phyloP scores from a whole-genome alignment of 257 asterid genomes.

The Nicotiana noctiflora region DNA sequence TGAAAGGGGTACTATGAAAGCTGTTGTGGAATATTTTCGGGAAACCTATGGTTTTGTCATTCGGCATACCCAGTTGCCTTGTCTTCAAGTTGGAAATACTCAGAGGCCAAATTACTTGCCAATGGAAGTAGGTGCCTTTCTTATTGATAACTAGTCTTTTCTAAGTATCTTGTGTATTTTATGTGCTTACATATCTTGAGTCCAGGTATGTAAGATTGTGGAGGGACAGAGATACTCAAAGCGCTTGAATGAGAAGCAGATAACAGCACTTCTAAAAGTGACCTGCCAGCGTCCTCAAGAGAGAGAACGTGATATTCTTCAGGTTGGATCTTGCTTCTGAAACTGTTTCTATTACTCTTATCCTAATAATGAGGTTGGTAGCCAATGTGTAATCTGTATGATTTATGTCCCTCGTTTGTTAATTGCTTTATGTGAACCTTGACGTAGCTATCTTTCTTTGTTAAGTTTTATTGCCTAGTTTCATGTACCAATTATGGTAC shows the following conservation, averaged over 20 bases:
- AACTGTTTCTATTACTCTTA: background rate
- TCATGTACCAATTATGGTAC: background rate
- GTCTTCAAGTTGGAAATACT: conserved; percentile 89
- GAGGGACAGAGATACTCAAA: conserved; percentile 94
- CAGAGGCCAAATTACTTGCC: conserved; percentile 88
- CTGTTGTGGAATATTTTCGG: conserved; percentile 73
- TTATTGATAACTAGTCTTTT: background rate
- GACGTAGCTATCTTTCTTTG: background rate
- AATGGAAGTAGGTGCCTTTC: conserved; percentile 61
- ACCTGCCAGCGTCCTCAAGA: conserved; percentile 97
- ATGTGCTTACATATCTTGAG: background rate
- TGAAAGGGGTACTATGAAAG: conserved; percentile 78
- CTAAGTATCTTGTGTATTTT: background rate
- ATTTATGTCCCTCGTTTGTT: background rate
- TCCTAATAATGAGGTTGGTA: background rate
- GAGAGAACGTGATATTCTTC: conserved; percentile 67
- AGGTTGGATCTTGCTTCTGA: conserved; percentile 33
- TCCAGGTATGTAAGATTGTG: conserved; percentile 89
- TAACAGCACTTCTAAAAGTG: conserved; percentile 80
- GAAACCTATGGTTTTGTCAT: conserved; percentile 80
- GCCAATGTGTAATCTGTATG: background rate
- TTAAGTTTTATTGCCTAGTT: background rate
- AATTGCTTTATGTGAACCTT: background rate
- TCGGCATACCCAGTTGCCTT: conserved; percentile 77
- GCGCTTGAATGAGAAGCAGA: conserved; percentile 88